These are phyloP conservation scores for Bolboschoenus planiculmis DNA, from an alignment of 176 grass and related monocot species.

Conservation along the genomic window DNA sequence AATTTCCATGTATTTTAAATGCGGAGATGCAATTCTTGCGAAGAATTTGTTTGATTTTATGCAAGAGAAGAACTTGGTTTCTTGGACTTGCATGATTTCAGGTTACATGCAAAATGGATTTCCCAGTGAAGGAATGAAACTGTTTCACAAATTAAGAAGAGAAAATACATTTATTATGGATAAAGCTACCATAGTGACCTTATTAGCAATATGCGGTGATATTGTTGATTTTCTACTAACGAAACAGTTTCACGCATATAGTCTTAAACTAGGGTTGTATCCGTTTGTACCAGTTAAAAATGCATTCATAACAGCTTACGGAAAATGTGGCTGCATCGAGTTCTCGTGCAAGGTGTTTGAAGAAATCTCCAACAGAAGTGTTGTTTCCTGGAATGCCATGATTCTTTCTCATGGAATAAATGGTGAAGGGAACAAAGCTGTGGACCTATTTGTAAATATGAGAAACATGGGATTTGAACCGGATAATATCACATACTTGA, in stretches of 20 bases:
- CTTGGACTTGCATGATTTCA: slow-evolving; percentile 66
- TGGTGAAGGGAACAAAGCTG: slow-evolving; percentile 46
- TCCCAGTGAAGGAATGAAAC: slow-evolving; percentile 42
- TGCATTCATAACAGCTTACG: slow-evolving; percentile 65
- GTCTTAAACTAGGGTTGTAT: slow-evolving; percentile 51
- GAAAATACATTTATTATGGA: slow-evolving; percentile 40
- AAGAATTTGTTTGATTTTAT: slow-evolving; percentile 43
- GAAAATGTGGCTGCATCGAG: slow-evolving; percentile 51
- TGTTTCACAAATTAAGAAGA: slow-evolving; percentile 51
- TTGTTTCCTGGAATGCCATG: slow-evolving; percentile 67
- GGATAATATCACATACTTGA: slow-evolving; percentile 65
- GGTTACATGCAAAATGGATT: slow-evolving; percentile 50
- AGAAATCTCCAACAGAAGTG: slow-evolving; percentile 41
- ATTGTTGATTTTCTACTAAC: slow-evolving; percentile 45
- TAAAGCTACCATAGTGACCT: slow-evolving; percentile 38
- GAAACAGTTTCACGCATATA: slow-evolving; percentile 57
- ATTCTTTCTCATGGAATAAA: slow-evolving; percentile 66
- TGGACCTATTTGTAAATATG: slow-evolving; percentile 52
- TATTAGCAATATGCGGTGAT: slow-evolving; percentile 51
- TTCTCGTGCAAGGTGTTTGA: slow-evolving; percentile 50
- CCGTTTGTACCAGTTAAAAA: slow-evolving; percentile 40
- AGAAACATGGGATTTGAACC: slow-evolving; percentile 29
- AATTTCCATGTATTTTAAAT: slow-evolving; percentile 77
- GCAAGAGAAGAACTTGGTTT: slow-evolving; percentile 55
- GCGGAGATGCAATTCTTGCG: slow-evolving; percentile 36